Evolutionary conservation across 164 flowering plant genomes (phyloP), one percentile per base, ranked within the genome.

Genomic region (Akebia trifoliata): DNA sequence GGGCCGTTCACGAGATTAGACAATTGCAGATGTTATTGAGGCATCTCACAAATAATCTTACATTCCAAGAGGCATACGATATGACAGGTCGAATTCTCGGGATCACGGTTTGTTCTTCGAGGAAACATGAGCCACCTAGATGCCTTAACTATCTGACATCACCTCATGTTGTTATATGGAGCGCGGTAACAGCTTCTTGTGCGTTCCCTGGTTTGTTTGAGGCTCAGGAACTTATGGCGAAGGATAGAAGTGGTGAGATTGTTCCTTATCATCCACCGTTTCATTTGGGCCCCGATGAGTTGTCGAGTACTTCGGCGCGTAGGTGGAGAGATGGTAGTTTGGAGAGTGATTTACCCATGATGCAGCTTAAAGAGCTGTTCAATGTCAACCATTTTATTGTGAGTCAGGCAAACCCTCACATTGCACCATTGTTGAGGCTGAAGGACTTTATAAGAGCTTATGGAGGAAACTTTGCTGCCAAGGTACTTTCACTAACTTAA

Each of bases 131-230:
- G 57, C 99, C 99, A 8, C 99, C 99, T 0, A 79, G 99, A 61
- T 90, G 96, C 71, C 87, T 94, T 31, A 94, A 94, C 67, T 94
- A 90, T 74, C 76, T 94, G 76, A 94, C 97, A 31, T 90, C 99
- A 0, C 99, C 99, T 57, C 96, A 94, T 70, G 97, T 94, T 58
- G 97, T 94, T 38, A 90, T 94, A 73, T 94, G 99, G 99, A 94
- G 99, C 76, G 99, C 99, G 2, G 99, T 94, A 50, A 87, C 99
- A n/a, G 99, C 99, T 51, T 94, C 99, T 56, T 94, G 99, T 74
- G 99, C 99, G 8, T 94, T 94, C 56, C 99, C 99, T 36, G 97
- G 99, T 12, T 84, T 94, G 32, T 94, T 86, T 57, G 99, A 94
- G 72, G 99, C 99, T 26, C 99, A 94, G 71, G 99, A 94, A 64